Percentiles rank a stretch among this genome's conserved stretches.
phyloP scores from a whole-genome alignment of 2,329 filamentous ascomycete genomes.

The Fusarium oxysporum region DNA sequence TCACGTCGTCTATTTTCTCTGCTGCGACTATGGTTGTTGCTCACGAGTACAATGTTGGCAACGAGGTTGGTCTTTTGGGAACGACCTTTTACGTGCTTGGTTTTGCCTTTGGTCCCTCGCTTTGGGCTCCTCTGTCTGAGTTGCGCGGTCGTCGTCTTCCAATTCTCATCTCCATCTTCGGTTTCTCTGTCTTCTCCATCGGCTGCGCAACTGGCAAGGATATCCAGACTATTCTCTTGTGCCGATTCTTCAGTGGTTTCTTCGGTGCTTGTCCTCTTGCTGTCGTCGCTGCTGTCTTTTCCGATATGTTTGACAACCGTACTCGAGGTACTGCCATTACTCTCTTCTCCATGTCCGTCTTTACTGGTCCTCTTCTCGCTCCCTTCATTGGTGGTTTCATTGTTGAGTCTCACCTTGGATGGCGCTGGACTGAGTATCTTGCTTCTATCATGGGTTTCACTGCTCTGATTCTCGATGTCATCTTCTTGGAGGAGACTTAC shows the following conservation, averaged over 20 bases:
- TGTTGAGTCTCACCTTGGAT: slow-evolving; percentile 70
- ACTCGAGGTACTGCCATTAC: slow-evolving; percentile 64
- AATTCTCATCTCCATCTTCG: slow-evolving; percentile 71
- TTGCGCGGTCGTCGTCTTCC: slow-evolving; percentile 74
- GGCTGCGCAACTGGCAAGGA: slow-evolving; percentile 74
- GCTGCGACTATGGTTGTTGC: slow-evolving; percentile 70
- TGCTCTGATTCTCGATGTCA: slow-evolving; percentile 68
- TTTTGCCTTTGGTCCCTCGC: slow-evolving; percentile 76
- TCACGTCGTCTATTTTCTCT: slow-evolving; percentile 81
- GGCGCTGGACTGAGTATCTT: slow-evolving; percentile 80
- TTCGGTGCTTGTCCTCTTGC: slow-evolving; percentile 77
- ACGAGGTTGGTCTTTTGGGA: slow-evolving; percentile 72
- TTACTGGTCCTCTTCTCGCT: slow-evolving; percentile 73
- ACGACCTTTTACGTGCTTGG: slow-evolving; percentile 78
- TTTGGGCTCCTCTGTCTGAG: slow-evolving; percentile 81
- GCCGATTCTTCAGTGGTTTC: slow-evolving; percentile 79
- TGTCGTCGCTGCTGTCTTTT: slow-evolving; percentile 77
- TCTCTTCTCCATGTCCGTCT: slow-evolving; percentile 63
- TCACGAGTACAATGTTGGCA: slow-evolving; percentile 68
- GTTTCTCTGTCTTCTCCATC: slow-evolving; percentile 76
- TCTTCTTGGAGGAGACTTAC: slow-evolving; percentile 77
- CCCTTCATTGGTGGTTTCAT: slow-evolving; percentile 79
- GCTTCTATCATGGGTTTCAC: slow-evolving; percentile 71
- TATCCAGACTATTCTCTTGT: slow-evolving; percentile 76
- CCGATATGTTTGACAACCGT: slow-evolving; percentile 76